These are phyloP conservation scores for Emericellopsis atlantica DNA, from an alignment of 2,329 filamentous ascomycete genomes.

Conservation along the genomic window DNA sequence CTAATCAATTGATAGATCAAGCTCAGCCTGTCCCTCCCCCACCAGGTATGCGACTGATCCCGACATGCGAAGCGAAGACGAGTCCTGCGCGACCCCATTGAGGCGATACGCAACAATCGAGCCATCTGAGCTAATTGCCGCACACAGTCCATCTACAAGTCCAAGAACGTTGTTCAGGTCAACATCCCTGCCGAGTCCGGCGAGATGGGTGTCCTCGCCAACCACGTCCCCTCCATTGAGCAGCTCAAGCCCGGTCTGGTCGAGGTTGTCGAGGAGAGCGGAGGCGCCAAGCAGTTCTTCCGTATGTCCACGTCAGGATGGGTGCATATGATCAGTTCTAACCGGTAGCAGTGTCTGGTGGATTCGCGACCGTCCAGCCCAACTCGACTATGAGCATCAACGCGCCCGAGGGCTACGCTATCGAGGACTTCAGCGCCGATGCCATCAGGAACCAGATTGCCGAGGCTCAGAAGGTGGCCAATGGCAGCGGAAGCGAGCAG, in stretches of 20 bases:
- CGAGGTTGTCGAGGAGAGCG: conserved; percentile 91
- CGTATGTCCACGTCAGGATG: conserved; percentile 49
- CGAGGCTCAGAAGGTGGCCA: conserved; percentile 91
- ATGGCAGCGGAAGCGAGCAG: conserved; percentile 83
- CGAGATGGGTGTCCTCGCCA: conserved; percentile 98
- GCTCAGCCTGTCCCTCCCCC: conserved; percentile 93
- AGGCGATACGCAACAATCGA: conserved; percentile 3
- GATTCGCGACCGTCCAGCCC: conserved; percentile 94
- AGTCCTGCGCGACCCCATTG: not conserved
- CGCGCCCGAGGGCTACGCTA: conserved; percentile 84
- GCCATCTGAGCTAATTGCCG: conserved; percentile 34
- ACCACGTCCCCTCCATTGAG: conserved; percentile 98
- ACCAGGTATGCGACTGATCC: conserved; percentile 64
- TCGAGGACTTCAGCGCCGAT: conserved; percentile 94
- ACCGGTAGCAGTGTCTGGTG: conserved; percentile 64
- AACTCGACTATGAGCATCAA: conserved; percentile 95
- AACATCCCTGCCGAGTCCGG: conserved; percentile 97
- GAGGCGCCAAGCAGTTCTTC: conserved; percentile 93
- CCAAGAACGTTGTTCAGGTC: conserved; percentile 74
- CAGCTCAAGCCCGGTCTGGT: conserved; percentile 95
- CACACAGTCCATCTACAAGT: conserved; percentile 58
- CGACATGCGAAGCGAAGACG: not conserved
- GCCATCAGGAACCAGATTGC: conserved; percentile 80
- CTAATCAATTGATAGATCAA: conserved; percentile 54
- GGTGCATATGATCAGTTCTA: not conserved